Evolutionary conservation across 2,329 filamentous ascomycete genomes (phyloP).

Genomic region (Pseudophaeomoniella oleicola): DNA sequence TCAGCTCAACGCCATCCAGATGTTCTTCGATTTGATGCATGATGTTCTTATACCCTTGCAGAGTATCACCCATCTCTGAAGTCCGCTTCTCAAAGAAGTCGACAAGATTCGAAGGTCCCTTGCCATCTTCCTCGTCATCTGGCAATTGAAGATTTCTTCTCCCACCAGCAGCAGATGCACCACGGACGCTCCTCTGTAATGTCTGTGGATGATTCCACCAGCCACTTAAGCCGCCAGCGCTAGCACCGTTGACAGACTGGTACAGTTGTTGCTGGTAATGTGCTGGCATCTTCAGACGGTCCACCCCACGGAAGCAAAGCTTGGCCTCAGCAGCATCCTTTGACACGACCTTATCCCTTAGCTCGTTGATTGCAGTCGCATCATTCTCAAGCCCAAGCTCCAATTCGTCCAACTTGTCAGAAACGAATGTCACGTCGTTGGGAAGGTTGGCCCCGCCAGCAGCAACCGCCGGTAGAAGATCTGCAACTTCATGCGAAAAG

Average conservation of each 20-base stretch:
- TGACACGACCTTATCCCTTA: slow-evolving; percentile 40
- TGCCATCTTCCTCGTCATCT: slow-evolving; percentile 25
- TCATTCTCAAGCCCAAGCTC: slow-evolving; percentile 50
- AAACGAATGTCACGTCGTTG: slow-evolving; percentile 50
- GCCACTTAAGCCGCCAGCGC: slow-evolving; percentile 11
- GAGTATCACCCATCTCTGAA: slow-evolving; percentile 45
- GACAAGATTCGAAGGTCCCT: slow-evolving; percentile 41
- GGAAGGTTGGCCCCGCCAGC: slow-evolving; percentile 50
- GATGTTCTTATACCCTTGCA: slow-evolving; percentile 42
- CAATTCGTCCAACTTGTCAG: slow-evolving; percentile 46
- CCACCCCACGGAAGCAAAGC: slow-evolving; percentile 57
- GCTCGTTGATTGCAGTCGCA: slow-evolving; percentile 41
- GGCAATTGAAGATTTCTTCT: slow-evolving; percentile 30
- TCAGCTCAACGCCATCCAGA: slow-evolving; percentile 47
- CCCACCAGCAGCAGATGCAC: slow-evolving; percentile 16
- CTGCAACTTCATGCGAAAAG: slow-evolving; percentile 58
- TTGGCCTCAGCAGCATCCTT: slow-evolving; percentile 57
- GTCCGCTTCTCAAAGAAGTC: slow-evolving; percentile 48
- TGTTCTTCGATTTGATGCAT: slow-evolving; percentile 52
- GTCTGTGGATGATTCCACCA: slow-evolving; percentile 16
- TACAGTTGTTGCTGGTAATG: slow-evolving; percentile 39
- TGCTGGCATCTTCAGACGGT: slow-evolving; percentile 57
- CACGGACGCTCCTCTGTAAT: slow-evolving; percentile 6
- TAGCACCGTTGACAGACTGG: slow-evolving; percentile 6
- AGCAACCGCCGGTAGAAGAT: slow-evolving; percentile 50